These are phyloP conservation scores for Nicotiana sylvestris DNA, from an alignment of 257 asterid species.

Conservation along the genomic window DNA sequence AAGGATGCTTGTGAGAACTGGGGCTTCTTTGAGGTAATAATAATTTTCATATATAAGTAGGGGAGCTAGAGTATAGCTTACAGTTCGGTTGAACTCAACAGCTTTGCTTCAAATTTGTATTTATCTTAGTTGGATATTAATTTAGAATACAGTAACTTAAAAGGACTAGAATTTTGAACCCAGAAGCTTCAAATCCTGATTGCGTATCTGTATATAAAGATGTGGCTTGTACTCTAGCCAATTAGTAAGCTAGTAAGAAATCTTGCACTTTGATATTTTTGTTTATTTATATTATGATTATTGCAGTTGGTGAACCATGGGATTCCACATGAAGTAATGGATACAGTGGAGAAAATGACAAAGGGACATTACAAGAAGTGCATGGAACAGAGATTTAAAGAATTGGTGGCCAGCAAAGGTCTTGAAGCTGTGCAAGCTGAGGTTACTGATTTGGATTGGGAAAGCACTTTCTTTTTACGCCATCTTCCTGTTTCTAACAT, in stretches of 20 bases:
- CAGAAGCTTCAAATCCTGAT: too few species aligned
- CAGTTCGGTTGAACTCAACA: too few species aligned
- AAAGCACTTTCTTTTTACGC: conserved; percentile 20
- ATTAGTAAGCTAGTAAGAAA: neutral
- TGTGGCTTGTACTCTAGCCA: too few species aligned
- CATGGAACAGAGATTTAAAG: conserved; percentile 45
- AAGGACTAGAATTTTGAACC: rapidly evolving
- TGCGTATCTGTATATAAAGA: too few species aligned
- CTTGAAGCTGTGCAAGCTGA: conserved; percentile 28
- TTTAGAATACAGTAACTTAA: too few species aligned
- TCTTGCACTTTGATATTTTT: neutral
- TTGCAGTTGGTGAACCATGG: conserved; percentile 62
- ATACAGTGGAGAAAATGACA: conserved; percentile 51
- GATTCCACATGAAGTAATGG: conserved; percentile 50
- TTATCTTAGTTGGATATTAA: too few species aligned
- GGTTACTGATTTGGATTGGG: conserved; percentile 49
- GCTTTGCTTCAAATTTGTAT: too few species aligned
- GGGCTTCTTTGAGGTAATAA: conserved; percentile 27
- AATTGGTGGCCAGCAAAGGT: conserved; percentile 34
- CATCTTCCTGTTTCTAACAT: conserved; percentile 19
- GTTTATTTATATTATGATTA: neutral
- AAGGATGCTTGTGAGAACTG: conserved; percentile 27
- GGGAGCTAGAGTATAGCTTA: too few species aligned
- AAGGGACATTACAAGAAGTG: conserved; percentile 54
- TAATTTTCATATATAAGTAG: neutral